A percentile compares a stretch with the other conserved stretches of the same genome.
phyloP scores from a whole-genome alignment of 176 grass and related monocot species.

The Melocanna baccifera region DNA sequence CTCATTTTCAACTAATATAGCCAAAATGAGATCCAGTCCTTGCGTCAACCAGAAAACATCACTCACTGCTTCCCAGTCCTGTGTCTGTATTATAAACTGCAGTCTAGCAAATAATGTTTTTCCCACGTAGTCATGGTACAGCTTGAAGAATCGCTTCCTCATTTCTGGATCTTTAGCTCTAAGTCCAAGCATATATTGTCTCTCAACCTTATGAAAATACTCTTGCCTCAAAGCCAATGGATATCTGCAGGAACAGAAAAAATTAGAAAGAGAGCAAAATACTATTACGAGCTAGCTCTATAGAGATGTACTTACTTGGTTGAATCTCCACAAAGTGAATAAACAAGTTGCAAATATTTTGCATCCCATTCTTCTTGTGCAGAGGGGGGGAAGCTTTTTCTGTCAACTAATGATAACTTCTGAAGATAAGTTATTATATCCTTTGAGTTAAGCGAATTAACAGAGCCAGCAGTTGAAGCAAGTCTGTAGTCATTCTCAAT shows the following conservation, averaged over 20 bases:
- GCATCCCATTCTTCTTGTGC: constrained; percentile 90
- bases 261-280: constrained; percentile 26
- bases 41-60: constrained; percentile 98
- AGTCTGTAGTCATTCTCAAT: constrained; percentile 77
- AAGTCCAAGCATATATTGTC: constrained; percentile 88
- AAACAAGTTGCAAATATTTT: constrained; percentile 89
- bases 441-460: constrained; percentile 59
- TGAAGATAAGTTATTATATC: constrained; percentile 94
- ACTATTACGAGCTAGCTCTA: constrained; percentile 1
- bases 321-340: constrained; percentile 81
- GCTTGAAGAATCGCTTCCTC: constrained; percentile 80
- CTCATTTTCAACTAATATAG: constrained; percentile 89
- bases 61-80: constrained; percentile 97
- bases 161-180: constrained; percentile 92
- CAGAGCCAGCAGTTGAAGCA: constrained; percentile 55
- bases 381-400: constrained; percentile 65
- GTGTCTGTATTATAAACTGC: constrained; percentile 93
- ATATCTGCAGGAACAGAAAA: constrained; percentile 60
- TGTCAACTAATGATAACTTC: constrained; percentile 88
- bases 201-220: constrained; percentile 90
- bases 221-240: constrained; percentile 69
- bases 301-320: constrained; percentile 68
- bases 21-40: constrained; percentile 95
- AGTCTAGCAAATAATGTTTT: constrained; percentile 83
- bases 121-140: constrained; percentile 79